These are phyloP conservation scores for Penicillium sp. DNA, from an alignment of 2,329 filamentous ascomycete species.

Conservation along the genomic window DNA sequence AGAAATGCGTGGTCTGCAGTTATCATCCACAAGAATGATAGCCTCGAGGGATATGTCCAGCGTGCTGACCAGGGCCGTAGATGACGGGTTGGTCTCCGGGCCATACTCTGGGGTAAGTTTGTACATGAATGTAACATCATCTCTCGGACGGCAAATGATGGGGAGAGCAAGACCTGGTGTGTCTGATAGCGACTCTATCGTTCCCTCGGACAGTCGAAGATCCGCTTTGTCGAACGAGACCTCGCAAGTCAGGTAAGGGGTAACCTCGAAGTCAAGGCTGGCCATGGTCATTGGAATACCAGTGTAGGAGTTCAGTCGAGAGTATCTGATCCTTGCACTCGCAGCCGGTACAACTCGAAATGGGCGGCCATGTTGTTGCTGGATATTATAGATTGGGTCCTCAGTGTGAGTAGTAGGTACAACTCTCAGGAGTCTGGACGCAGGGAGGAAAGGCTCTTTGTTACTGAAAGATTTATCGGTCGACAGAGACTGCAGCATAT, in stretches of 20 bases:
- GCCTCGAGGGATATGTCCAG: slow-evolving; percentile 49
- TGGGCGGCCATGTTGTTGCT: slow-evolving; percentile 51
- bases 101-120: slow-evolving; percentile 45
- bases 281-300: slow-evolving; percentile 49
- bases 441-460: slow-evolving; percentile 54
- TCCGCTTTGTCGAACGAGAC: slow-evolving; percentile 50
- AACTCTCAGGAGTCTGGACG: slow-evolving; percentile 55
- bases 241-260: slow-evolving; percentile 50
- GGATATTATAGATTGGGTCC: slow-evolving; percentile 52
- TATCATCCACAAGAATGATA: slow-evolving; percentile 38
- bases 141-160: slow-evolving; percentile 49
- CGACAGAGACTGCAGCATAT: slow-evolving; percentile 55
- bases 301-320: slow-evolving; percentile 45
- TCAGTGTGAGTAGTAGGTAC: slow-evolving; percentile 50
- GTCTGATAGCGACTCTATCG: slow-evolving; percentile 44
- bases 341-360: slow-evolving; percentile 55
- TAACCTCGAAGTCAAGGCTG: slow-evolving; percentile 55
- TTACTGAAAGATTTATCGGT: slow-evolving; percentile 47
- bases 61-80: slow-evolving; percentile 37
- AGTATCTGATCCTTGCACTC: slow-evolving; percentile 55
- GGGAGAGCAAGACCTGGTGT: slow-evolving; percentile 35
- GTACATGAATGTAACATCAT: slow-evolving; percentile 57
- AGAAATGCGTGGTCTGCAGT: slow-evolving; percentile 44
- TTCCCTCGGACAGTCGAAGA: slow-evolving; percentile 47
- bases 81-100: slow-evolving; percentile 36